Conservation (phyloP, 805 yeast species). For the Barnettozyma botsteinii region DNA sequence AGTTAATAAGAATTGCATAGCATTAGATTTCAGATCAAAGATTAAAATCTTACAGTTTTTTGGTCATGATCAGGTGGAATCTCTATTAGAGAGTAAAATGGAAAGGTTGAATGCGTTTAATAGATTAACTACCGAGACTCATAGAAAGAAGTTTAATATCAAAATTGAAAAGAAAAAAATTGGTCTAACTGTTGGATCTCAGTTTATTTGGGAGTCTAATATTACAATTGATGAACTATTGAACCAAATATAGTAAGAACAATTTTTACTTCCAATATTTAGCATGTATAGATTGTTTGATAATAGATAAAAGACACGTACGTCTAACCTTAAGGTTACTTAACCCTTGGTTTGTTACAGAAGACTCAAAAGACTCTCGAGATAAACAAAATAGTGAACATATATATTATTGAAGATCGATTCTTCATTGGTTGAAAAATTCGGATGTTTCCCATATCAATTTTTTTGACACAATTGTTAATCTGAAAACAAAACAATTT, state of each 20-base stretch:
- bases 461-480: not conserved
- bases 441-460: no score
- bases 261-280: no score
- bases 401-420: no score
- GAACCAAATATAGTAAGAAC: not conserved
- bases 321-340: no score
- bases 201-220: constrained; percentile 11
- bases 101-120: not conserved
- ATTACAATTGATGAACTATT: constrained; percentile 10
- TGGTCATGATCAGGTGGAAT: constrained; percentile 9
- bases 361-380: no score
- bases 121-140: not conserved
- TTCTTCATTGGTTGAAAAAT: no score
- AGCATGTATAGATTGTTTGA: no score
- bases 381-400: no score
- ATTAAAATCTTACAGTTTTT: constrained; percentile 13
- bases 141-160: not conserved
- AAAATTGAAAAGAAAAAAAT: constrained; percentile 2
- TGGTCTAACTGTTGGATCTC: constrained; percentile 9
- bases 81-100: not conserved
- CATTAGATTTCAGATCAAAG: constrained; percentile 13
- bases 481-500: not conserved
- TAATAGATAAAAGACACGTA: no score
- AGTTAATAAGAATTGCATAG: constrained; percentile 14
- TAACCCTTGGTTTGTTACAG: no score